phyloP scores from a whole-genome alignment of 148 eudicot genomes.

The Suaeda aralocaspica region DNA sequence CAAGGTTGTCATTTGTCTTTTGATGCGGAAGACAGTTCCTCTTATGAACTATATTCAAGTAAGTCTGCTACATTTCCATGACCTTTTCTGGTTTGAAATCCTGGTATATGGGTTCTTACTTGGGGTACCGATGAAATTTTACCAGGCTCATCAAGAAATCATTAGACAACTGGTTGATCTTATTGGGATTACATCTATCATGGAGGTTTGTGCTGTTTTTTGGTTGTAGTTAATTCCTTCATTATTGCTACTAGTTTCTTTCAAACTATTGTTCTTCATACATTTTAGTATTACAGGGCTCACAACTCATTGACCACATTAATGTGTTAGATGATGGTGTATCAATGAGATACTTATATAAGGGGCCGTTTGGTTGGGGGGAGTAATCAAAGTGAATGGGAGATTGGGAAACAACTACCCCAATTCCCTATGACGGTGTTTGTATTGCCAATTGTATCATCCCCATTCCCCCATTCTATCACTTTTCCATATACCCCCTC shows the following conservation, averaged over 20 bases:
- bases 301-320: not conserved
- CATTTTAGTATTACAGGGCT: not conserved
- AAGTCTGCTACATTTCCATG: constrained; percentile 26
- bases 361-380: too few relatives aligned
- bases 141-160: constrained; percentile 70
- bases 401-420: too few relatives aligned
- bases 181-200: constrained; percentile 91
- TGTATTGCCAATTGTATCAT: too few relatives aligned
- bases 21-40: constrained; percentile 78
- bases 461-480: too few relatives aligned
- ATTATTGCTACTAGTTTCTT: constrained; percentile 14
- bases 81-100: not conserved
- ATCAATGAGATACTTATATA: not conserved
- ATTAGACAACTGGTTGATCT: constrained; percentile 76
- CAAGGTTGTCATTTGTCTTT: constrained; percentile 80
- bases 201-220: constrained; percentile 67
- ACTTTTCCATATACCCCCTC: too few relatives aligned
- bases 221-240: not conserved
- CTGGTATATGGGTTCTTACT: constrained; percentile 4
- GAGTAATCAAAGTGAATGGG: too few relatives aligned
- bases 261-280: not conserved
- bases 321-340: not conserved
- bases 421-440: too few relatives aligned
- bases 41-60: constrained; percentile 82
- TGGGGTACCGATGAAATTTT: constrained; percentile 20